These are phyloP conservation scores for Elsinoe batatas DNA, from an alignment of 2,329 filamentous ascomycete species.

Conservation along the genomic window DNA sequence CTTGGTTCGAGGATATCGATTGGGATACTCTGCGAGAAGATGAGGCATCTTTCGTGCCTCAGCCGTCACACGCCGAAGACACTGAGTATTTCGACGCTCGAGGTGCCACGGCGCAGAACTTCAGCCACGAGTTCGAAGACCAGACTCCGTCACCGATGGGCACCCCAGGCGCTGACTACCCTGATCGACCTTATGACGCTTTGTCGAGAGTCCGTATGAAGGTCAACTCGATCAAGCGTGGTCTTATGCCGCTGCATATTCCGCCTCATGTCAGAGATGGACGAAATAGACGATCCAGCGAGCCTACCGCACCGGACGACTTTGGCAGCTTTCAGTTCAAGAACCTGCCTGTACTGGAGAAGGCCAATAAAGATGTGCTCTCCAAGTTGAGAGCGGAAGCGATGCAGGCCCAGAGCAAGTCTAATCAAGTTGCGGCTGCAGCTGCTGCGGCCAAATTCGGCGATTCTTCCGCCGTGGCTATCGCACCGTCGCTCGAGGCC, in stretches of 20 bases:
- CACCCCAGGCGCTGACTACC: slow-evolving; percentile 64
- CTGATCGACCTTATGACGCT: slow-evolving; percentile 88
- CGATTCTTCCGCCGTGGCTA: slow-evolving; percentile 29
- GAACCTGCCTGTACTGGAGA: slow-evolving; percentile 90
- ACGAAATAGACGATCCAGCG: slow-evolving; percentile 77
- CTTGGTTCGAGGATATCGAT: slow-evolving; percentile 78
- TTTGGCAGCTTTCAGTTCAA: slow-evolving; percentile 97
- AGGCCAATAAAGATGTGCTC: slow-evolving; percentile 97
- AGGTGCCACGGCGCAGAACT: slow-evolving; percentile 83
- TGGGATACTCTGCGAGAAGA: slow-evolving; percentile 92
- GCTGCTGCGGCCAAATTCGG: slow-evolving; percentile 18
- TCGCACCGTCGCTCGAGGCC: slow-evolving; percentile 63
- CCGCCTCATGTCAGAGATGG: slow-evolving; percentile 90
- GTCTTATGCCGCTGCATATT: slow-evolving; percentile 90
- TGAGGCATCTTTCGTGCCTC: slow-evolving; percentile 89
- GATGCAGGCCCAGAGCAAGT: slow-evolving; percentile 56
- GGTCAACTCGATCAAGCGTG: slow-evolving; percentile 75
- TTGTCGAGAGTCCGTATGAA: slow-evolving; percentile 81
- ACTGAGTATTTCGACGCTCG: slow-evolving; percentile 95
- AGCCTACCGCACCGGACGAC: slow-evolving; percentile 80
- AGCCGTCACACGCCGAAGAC: slow-evolving; percentile 86
- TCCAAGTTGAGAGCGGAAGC: slow-evolving; percentile 91
- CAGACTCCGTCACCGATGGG: slow-evolving; percentile 64
- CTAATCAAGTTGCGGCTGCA: slow-evolving; percentile 27
- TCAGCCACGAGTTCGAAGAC: slow-evolving; percentile 90